Percentiles rank a stretch among this genome's conserved stretches.
Conservation (phyloP, 139 green algal species). For the Auxenochlorella pyrenoidosa region DNA sequence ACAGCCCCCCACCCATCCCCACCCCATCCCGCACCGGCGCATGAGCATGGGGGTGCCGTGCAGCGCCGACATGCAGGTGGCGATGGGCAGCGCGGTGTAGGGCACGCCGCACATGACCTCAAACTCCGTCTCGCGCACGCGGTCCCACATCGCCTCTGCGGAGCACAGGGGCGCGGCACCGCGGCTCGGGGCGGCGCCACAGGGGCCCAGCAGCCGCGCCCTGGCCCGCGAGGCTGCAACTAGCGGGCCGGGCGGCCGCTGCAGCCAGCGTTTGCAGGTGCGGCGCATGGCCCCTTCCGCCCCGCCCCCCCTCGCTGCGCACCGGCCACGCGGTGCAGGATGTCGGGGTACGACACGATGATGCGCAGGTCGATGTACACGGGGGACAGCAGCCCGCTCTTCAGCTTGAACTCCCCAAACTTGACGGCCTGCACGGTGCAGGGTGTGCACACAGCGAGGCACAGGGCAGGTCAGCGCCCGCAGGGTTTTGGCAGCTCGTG, state of each 20-base stretch:
- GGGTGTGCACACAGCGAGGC: no score
- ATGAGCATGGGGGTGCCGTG: constrained; percentile 95
- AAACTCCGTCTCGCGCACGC: constrained; percentile 76
- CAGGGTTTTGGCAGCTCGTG: no score
- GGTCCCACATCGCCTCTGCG: constrained; percentile 86
- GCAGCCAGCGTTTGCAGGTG: no score
- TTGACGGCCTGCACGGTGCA: constrained; percentile 96
- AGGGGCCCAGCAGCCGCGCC: no score
- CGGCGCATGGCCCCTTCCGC: not conserved
- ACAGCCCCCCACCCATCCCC: no score
- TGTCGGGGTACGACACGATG: constrained; percentile 98
- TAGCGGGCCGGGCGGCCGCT: no score
- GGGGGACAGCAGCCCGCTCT: constrained; percentile 95
- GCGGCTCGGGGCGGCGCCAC: not conserved
- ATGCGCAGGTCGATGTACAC: constrained; percentile 99
- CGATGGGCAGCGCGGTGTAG: constrained; percentile 99
- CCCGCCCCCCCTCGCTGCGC: not conserved
- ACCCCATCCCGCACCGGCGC: constrained; percentile 45
- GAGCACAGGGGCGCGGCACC: not conserved
- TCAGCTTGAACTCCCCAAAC: constrained; percentile 99
- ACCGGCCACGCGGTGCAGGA: constrained; percentile 81
- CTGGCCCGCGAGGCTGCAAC: no score
- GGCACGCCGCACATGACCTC: constrained; percentile 98
- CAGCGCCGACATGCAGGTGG: constrained; percentile 93
- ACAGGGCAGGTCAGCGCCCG: no score